phyloP scores from a whole-genome alignment of 371 early-diverging fungal genomes.

The Capniomyces stellatus region DNA sequence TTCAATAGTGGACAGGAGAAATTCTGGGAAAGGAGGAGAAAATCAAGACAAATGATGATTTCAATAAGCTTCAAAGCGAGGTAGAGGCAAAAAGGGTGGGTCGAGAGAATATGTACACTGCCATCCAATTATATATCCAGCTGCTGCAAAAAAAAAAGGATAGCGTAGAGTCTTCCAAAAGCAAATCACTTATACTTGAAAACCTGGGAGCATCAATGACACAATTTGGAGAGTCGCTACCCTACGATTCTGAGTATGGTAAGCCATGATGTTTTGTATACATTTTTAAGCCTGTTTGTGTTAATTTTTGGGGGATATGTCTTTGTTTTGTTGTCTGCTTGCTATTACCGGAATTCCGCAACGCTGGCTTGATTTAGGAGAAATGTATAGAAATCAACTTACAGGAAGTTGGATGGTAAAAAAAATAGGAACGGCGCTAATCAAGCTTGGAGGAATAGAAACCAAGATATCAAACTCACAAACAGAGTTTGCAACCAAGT shows the following conservation, averaged over 20 bases:
- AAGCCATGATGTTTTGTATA: too few relatives aligned
- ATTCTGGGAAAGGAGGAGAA: conserved; percentile 14
- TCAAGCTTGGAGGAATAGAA: conserved; percentile 14
- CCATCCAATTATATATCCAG: conserved; percentile 17
- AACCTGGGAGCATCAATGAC: conserved; percentile 23
- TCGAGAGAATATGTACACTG: conserved; percentile 15
- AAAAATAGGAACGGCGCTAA: conserved; percentile 21
- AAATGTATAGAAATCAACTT: too few relatives aligned
- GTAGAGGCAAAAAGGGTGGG: conserved; percentile 17
- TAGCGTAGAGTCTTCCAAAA: conserved; percentile 21
- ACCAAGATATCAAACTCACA: conserved; percentile 17
- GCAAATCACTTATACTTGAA: conserved; percentile 21
- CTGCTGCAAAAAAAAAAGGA: conserved; percentile 23
- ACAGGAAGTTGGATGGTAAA: too few relatives aligned
- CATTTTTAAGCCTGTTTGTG: too few relatives aligned
- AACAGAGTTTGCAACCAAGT: conserved; percentile 13
- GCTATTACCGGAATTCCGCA: too few relatives aligned
- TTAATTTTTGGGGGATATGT: too few relatives aligned
- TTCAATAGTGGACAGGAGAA: conserved; percentile 22
- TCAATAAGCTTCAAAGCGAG: conserved; percentile 16
- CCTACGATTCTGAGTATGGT: conserved; percentile 21
- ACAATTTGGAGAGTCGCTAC: conserved; percentile 15
- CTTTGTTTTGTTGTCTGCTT: too few relatives aligned
- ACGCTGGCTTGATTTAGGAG: too few relatives aligned
- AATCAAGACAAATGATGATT: conserved; percentile 20